Base-by-base conservation (phyloP, 225 moss, liverwort and hornwort genomes). In the Pseudisothecium myosuroides region DNA sequence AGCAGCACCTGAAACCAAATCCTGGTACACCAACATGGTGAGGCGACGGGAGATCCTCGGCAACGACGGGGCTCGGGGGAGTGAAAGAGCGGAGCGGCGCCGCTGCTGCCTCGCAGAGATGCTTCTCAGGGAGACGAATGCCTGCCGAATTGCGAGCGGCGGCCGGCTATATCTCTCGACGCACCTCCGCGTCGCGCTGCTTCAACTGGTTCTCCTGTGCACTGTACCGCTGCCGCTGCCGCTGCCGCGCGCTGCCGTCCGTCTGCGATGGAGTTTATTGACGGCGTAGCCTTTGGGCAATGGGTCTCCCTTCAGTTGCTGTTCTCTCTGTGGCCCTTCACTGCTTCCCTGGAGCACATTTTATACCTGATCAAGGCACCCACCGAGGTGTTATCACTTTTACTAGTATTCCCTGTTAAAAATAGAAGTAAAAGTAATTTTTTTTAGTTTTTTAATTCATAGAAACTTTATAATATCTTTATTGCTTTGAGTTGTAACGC, bases 11-110 rank as follows among this genome's bases (percentile, higher is more conserved):
- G 93, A 92, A 80, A 93, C 73, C 88, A 92, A 76, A 80, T 93
- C 93, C 89, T 89, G 87, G 80, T 93, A 93, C 87, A 93, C 93
- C 87, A 93, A 84, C 93, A 93, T 93, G 86, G 68, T 89, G 93
- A 84, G 59, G 60, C 86, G 87, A 22, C 14, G 90, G 41, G 39
- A 83, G 68, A 89, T 81, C 87, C 87, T 80, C 37, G 86, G 86
- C 87, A 52, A 84, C 65, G 80, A 61, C 58, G 79, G 50, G 43
- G 23, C 45, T 20, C 9, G n/a, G n/a, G 19, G 59, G 19, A 28
- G 85, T 72, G 21, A 19, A 34, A 32, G 80, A 71, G 80, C 85
- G 80, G 71, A 85, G 80, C 80, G 85, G 85, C 89, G 89, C 89
- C 59, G 89, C 84, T 68, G 69, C 56, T 84, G 41, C 39, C 10